Conservation (phyloP, 1,139 yeast genomes). For the Zygosaccharomyces pseudobailii region DNA sequence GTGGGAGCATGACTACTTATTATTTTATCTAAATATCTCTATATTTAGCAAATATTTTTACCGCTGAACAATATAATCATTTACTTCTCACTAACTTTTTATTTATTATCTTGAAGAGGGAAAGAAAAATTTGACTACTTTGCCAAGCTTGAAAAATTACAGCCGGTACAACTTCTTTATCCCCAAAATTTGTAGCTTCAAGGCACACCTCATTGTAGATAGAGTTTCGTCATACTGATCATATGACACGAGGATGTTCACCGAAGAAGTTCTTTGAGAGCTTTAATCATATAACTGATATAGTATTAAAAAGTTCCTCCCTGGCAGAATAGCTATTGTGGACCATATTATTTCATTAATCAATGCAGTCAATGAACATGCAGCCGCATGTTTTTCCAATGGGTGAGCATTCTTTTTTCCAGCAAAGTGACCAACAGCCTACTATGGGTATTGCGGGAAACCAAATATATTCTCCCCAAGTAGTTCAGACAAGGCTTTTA, state of each 20-base stretch:
- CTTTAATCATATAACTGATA: too few relatives aligned
- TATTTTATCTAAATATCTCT: too few relatives aligned
- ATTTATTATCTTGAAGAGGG: too few relatives aligned
- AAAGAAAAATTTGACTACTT: too few relatives aligned
- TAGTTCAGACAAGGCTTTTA: constrained; percentile 22
- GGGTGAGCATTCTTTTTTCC: constrained; percentile 28
- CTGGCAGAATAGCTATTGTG: not conserved
- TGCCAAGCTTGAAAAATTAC: too few relatives aligned
- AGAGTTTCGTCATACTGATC: not conserved
- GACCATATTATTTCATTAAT: not conserved
- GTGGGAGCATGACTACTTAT: too few relatives aligned
- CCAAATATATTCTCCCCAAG: constrained; percentile 29
- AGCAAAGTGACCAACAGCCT: constrained; percentile 24
- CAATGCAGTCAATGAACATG: constrained; percentile 27
- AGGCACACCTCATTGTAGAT: too few relatives aligned
- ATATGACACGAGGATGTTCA: not conserved
- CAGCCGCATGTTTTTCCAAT: constrained; percentile 27
- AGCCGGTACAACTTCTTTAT: too few relatives aligned
- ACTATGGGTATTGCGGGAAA: constrained; percentile 21
- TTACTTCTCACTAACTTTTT: too few relatives aligned
- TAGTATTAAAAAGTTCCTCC: not conserved
- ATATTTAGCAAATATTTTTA: too few relatives aligned
- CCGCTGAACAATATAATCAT: too few relatives aligned
- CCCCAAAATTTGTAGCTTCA: too few relatives aligned
- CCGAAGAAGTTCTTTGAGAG: not conserved